Evolutionary conservation across 768 basidiomycete genomes (phyloP).

Genomic region (Podaxis pistillaris): DNA sequence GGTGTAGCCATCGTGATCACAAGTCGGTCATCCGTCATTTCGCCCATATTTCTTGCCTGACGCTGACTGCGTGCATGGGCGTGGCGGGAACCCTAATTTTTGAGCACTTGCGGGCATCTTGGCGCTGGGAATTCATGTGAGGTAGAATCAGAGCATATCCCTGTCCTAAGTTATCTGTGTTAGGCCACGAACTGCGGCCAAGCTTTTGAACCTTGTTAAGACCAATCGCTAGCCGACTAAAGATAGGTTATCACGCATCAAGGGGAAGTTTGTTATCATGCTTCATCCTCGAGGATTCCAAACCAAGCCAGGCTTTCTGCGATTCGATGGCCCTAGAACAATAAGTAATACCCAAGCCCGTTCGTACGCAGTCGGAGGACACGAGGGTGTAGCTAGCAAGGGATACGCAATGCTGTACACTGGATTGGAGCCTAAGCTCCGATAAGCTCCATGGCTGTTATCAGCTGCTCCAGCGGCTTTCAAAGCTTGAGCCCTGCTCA

Average conservation of each 20-base stretch:
- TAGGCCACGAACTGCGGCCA: not conserved
- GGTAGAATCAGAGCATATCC: not conserved
- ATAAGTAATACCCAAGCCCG: no score
- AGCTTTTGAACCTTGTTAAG: not conserved
- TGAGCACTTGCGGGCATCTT: not conserved
- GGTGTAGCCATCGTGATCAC: not conserved
- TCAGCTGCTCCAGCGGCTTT: not conserved
- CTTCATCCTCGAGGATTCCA: not conserved
- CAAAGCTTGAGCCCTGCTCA: not conserved
- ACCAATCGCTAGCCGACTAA: not conserved
- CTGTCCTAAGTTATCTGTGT: not conserved
- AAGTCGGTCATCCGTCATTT: not conserved
- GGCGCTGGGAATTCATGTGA: not conserved
- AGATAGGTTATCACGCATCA: not conserved
- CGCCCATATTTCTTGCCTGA: not conserved
- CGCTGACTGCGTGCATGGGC: not conserved
- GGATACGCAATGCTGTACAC: not conserved
- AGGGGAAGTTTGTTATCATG: not conserved
- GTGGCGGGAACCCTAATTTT: not conserved
- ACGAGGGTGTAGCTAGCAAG: no score
- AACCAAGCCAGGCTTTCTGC: not conserved
- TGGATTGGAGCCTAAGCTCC: not conserved
- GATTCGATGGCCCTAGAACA: no score
- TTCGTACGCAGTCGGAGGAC: no score
- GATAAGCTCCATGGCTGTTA: not conserved